phyloP scores from a whole-genome alignment of 306 rosid species.

The Albizia julibrissin region DNA sequence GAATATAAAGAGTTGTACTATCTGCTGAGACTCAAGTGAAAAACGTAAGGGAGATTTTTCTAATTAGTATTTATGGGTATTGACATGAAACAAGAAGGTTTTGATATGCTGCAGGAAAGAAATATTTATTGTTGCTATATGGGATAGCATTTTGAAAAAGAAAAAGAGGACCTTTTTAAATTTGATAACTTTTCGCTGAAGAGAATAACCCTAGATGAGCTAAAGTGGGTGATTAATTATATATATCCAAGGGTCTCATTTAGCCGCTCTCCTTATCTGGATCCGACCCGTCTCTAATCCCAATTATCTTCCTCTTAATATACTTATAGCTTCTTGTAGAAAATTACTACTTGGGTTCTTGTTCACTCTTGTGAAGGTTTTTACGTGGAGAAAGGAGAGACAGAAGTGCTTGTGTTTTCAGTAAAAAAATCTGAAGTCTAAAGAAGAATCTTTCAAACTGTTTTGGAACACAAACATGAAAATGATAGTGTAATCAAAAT shows the following conservation, averaged over 20 bases:
- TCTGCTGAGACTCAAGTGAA: not conserved
- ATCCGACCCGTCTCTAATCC: not conserved
- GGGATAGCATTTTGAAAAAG: conserved; percentile 9
- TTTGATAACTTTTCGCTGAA: conserved; percentile 16
- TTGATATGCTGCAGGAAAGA: conserved; percentile 19
- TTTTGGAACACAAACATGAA: conserved; percentile 6
- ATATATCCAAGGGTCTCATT: conserved; percentile 15
- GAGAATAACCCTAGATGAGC: conserved; percentile 39
- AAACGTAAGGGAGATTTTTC: not conserved
- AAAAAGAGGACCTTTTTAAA: not conserved
- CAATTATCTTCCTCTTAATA: not conserved
- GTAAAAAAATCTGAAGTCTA: not conserved
- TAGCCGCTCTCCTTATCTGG: not conserved
- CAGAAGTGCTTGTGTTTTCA: not conserved
- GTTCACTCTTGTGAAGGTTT: not conserved
- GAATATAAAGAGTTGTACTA: not conserved
- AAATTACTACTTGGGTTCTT: not conserved
- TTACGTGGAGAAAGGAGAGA: not conserved
- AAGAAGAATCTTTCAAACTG: conserved; percentile 13
- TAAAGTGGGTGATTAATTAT: conserved; percentile 43
- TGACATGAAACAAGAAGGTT: not conserved
- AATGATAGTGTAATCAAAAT: conserved; percentile 23
- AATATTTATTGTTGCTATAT: not conserved
- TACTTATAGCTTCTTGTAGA: not conserved
- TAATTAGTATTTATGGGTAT: not conserved